Evolutionary conservation across 345 rosid species (phyloP), one percentile per base, ranked within the genome.

Genomic region (Brassica rapa): DNA sequence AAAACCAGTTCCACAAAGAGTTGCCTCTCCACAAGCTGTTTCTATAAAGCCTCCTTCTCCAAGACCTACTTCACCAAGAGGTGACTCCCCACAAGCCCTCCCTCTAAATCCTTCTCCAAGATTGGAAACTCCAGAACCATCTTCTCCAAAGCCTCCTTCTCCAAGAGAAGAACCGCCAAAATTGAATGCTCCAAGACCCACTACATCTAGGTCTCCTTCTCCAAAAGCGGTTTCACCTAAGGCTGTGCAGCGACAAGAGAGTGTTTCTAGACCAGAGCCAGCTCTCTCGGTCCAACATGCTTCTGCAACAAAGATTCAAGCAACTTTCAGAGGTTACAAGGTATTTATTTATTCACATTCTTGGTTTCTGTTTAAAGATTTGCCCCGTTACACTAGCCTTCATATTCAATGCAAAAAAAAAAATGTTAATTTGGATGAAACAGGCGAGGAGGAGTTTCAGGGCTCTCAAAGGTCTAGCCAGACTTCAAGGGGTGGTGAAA

Each of bases 401-500:
- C 46, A 68, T 23, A 61, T 27, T 8, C 49, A 70, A 56, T 33
- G 16, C 24, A 70, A 29, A 10, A 4, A 19, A 19, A 19, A 27
- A 51, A 23, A 64, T 75, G 55, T 57, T 75, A 39, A 46, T 27
- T 59, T 75, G 57, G 5, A 43, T 70, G 57, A 62, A 75, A 78
- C 81, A 96, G 99, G 98, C 92, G 73, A 89, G 99, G 71, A 89
- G 84, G 83, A 96, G 95, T 85, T 93, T 88, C 71, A 86, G 89
- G 80, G 95, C 99, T 79, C 84, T 91, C 70, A 96, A 86, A 85
- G 97, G 99, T 41, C 87, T 96, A 73, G 90, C 87, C 84, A 89
- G 99, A 83, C 99, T 96, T 78, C 99, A 93, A 84, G 95, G 93
- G 73, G 95, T 93, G 27, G 86, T 93, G 49, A 83, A 89, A 84